phyloP scores from a whole-genome alignment of 768 basidiomycete genomes.

The Ramaria sp. region DNA sequence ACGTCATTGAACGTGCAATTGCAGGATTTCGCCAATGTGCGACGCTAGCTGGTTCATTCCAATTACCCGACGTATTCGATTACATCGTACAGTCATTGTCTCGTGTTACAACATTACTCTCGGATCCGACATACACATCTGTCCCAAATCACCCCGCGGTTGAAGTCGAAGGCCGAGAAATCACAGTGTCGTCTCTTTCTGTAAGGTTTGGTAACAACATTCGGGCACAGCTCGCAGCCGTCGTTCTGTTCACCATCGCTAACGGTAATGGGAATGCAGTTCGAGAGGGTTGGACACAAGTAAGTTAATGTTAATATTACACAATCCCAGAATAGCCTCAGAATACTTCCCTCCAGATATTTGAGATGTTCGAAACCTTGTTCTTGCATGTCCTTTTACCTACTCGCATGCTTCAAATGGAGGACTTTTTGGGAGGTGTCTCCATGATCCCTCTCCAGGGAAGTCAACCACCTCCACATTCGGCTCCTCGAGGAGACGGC shows the following conservation, averaged over 20 bases:
- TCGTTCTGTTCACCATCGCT: slow-evolving; percentile 94
- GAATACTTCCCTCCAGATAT: slow-evolving; percentile 46
- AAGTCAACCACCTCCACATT: slow-evolving; percentile 44
- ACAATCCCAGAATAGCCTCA: not conserved
- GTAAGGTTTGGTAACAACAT: slow-evolving; percentile 93
- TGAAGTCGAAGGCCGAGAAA: slow-evolving; percentile 77
- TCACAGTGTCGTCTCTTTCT: slow-evolving; percentile 87
- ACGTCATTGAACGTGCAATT: slow-evolving; percentile 89
- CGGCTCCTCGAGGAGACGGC: slow-evolving; percentile 54
- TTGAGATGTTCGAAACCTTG: slow-evolving; percentile 96
- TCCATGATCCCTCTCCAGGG: slow-evolving; percentile 87
- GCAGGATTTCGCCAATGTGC: slow-evolving; percentile 97
- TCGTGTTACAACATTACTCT: slow-evolving; percentile 79
- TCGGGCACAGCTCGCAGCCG: slow-evolving; percentile 90
- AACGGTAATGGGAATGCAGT: slow-evolving; percentile 93
- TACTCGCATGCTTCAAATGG: slow-evolving; percentile 87
- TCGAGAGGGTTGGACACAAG: slow-evolving; percentile 91
- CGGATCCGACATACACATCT: slow-evolving; percentile 55
- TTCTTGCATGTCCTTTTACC: slow-evolving; percentile 92
- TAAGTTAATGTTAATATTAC: slow-evolving; percentile 20
- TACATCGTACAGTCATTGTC: slow-evolving; percentile 90
- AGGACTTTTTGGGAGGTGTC: slow-evolving; percentile 93
- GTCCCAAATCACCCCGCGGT: slow-evolving; percentile 82
- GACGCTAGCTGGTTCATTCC: slow-evolving; percentile 80
- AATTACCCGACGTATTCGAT: slow-evolving; percentile 91